phyloP scores from a whole-genome alignment of 192 early-diverging fungal species.

The Coemansia sp. region DNA sequence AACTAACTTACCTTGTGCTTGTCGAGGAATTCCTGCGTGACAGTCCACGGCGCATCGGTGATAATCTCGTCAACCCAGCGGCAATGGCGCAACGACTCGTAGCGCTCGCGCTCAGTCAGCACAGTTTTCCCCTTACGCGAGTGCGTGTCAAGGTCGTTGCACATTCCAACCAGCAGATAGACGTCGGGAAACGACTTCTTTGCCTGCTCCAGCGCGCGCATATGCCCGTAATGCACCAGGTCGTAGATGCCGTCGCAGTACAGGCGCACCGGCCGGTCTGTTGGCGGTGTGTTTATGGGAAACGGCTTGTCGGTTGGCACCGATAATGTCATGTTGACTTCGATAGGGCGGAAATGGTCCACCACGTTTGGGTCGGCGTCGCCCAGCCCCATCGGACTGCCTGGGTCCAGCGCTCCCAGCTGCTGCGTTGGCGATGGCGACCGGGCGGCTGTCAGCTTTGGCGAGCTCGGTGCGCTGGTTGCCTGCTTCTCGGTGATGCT shows the following conservation, averaged over 20 bases:
- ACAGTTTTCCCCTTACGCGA: slow-evolving; percentile 80
- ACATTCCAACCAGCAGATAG: slow-evolving; percentile 75
- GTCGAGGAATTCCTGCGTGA: slow-evolving; percentile 76
- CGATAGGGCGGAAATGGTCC: slow-evolving; percentile 38
- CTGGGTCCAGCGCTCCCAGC: slow-evolving; percentile 28
- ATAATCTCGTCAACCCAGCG: slow-evolving; percentile 85
- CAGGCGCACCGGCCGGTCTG: slow-evolving; percentile 71
- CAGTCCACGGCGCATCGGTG: slow-evolving; percentile 72
- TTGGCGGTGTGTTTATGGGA: slow-evolving; percentile 65
- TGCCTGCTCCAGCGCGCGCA: slow-evolving; percentile 78
- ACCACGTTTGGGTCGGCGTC: slow-evolving; percentile 46
- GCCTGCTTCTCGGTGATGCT: slow-evolving; percentile 12
- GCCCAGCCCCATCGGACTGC: slow-evolving; percentile 50
- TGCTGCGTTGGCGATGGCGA: slow-evolving; percentile 31
- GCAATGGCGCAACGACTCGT: slow-evolving; percentile 78
- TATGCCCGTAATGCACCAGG: slow-evolving; percentile 82
- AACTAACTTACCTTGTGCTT: slow-evolving; percentile 55
- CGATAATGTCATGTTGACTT: slow-evolving; percentile 37
- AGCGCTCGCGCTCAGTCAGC: slow-evolving; percentile 73
- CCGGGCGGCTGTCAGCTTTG: slow-evolving; percentile 32
- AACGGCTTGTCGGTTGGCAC: slow-evolving; percentile 52
- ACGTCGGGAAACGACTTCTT: slow-evolving; percentile 78
- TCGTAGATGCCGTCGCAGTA: slow-evolving; percentile 90
- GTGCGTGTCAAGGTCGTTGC: slow-evolving; percentile 75
- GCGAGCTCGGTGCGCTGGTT: slow-evolving; percentile 35